Evolutionary conservation across 106 monocot genomes (phyloP), one percentile per base, ranked within the genome.

Genomic region (Dioscorea zingiberensis): DNA sequence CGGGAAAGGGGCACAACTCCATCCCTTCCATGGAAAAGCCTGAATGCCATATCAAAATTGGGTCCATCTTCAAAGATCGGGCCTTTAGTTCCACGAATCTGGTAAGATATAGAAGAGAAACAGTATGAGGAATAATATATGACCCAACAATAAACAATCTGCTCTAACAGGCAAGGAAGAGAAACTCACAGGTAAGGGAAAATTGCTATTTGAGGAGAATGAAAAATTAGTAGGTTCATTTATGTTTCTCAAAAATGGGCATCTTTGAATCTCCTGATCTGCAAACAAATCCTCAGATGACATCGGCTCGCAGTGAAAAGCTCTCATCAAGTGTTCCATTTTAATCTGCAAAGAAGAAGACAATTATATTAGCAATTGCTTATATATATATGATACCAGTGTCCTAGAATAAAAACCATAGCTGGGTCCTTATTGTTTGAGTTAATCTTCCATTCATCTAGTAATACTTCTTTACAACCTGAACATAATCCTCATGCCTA

Each of bases 31-130:
- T 84, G 84, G 69, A 84, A 84, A 60, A 84, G 69, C 65, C 53
- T 75, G 59, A 84, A 84, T 47, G 84, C 80, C 61, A 76, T 76
- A 0, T 84, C 80, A 59, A 84, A 84, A 59, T 76, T 80, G 19
- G 84, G 84, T 2, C 84, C 84, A 84, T 84, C 84, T 55, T 84
- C 84, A 67, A 84, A 84, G 32, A 84, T 84, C 15, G 84, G 84
- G 47, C 84, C 84, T 65, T 73, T 84, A 13, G 66, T 53, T 49
- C 73, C 73, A 19, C 44, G 59, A 22, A 58, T 65, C 84, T 80
- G 25, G 24, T 71, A 70, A 22, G 9, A 47, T 47, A 16, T n/a
- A 47, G 22, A 59, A 19, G 27, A 8, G 59, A 29, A 58, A 38
- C 10, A 22, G 18, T n/a, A 46, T 7, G 14, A 27, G 21, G 17